Conservation (phyloP, 495 filamentous ascomycete genomes). For the Talaromyces proteolyticus region DNA sequence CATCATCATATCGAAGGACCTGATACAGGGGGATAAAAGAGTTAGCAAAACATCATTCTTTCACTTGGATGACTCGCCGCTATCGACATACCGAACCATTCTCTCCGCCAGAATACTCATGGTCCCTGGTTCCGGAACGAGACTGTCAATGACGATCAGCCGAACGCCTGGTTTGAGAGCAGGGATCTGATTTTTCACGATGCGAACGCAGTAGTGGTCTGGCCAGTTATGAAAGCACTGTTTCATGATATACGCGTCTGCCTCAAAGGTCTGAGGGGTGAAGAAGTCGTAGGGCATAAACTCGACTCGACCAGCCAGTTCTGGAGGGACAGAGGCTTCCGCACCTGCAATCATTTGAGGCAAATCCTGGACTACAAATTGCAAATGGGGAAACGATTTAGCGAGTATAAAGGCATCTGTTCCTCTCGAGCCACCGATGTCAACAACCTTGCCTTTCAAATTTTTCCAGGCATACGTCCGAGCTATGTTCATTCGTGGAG, state of each 20-base stretch:
- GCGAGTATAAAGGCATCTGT: slow-evolving; percentile 18
- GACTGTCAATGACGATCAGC: slow-evolving; percentile 21
- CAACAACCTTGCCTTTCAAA: slow-evolving; percentile 18
- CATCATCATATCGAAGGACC: not conserved
- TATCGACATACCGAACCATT: not conserved
- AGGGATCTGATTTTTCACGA: slow-evolving; percentile 42
- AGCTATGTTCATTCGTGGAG: slow-evolving; percentile 28
- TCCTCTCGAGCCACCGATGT: slow-evolving; percentile 27
- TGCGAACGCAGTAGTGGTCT: slow-evolving; percentile 22
- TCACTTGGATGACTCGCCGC: no score
- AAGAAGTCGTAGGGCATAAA: slow-evolving; percentile 40
- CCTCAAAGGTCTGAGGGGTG: slow-evolving; percentile 26
- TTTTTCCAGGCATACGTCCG: slow-evolving; percentile 38
- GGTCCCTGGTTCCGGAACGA: not conserved
- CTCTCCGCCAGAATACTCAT: not conserved
- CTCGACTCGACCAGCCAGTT: not conserved
- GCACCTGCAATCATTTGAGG: slow-evolving; percentile 26
- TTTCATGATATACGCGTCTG: slow-evolving; percentile 38
- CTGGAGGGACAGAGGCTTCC: not conserved
- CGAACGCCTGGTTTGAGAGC: slow-evolving; percentile 47
- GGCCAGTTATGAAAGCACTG: slow-evolving; percentile 42
- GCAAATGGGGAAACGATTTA: slow-evolving; percentile 13
- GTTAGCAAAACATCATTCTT: not conserved
- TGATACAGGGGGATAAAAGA: not conserved
- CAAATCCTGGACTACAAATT: slow-evolving; percentile 49